Conservation (phyloP, 2,329 filamentous ascomycete species). For the Rachicladosporium sp. region DNA sequence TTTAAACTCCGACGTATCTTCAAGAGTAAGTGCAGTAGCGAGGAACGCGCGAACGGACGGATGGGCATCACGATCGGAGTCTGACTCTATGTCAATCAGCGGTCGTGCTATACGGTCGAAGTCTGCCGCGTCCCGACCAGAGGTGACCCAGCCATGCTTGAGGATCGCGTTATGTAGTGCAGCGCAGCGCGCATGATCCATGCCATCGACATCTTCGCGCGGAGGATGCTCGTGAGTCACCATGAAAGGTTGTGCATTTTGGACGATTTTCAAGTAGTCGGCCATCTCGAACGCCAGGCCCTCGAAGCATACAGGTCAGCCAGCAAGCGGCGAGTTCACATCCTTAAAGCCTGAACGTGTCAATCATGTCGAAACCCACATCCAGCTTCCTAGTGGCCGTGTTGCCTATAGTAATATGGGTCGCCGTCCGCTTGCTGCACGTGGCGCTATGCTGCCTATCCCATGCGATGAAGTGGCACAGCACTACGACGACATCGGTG, state of each 20-base stretch:
- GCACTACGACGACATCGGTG: too few relatives aligned
- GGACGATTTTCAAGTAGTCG: background rate
- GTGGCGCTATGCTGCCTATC: too few relatives aligned
- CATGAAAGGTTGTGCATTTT: slow-evolving; percentile 5
- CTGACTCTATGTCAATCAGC: background rate
- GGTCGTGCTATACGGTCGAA: background rate
- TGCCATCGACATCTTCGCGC: slow-evolving; percentile 4
- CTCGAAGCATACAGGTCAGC: too few relatives aligned
- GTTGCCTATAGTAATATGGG: too few relatives aligned
- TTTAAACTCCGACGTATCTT: background rate
- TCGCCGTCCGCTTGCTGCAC: too few relatives aligned
- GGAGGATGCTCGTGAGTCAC: slow-evolving; percentile 8
- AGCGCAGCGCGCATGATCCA: slow-evolving; percentile 7
- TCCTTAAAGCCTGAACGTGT: too few relatives aligned
- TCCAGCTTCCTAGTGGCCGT: too few relatives aligned
- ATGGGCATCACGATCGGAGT: background rate
- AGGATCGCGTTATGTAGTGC: slow-evolving; percentile 5
- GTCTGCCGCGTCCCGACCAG: background rate
- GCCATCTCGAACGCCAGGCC: too few relatives aligned
- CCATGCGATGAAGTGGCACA: too few relatives aligned
- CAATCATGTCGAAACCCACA: too few relatives aligned
- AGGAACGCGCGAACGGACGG: background rate
- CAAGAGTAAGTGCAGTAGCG: background rate
- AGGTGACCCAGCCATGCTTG: background rate
- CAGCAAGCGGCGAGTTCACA: too few relatives aligned